Evolutionary conservation across 139 green algal species (phyloP), one percentile per base, ranked within the genome.

Genomic region (Micractinium sp.): DNA sequence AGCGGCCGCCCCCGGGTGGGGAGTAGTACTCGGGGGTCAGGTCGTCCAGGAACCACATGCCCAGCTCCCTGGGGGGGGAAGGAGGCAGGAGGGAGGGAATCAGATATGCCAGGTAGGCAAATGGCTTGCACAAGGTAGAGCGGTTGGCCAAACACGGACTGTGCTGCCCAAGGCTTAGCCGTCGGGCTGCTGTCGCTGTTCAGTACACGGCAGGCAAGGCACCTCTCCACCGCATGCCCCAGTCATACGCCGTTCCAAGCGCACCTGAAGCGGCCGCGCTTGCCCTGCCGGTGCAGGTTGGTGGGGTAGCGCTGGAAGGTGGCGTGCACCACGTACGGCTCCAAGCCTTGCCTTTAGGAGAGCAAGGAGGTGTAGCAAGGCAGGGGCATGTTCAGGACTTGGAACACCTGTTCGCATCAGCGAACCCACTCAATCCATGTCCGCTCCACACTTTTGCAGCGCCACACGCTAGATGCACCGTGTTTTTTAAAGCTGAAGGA

Each of bases 261-360:
- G 29, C 47, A 84, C 78, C 80, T 85, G 35, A 93, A 84, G 23
- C 92, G 87, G 25, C 90, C 69, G 19, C 90, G 74, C 89, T 95
- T 95, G 69, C 85, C 80, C 1, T 82, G 39, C 16, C n/a, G 31
- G 5, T 85, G 80, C 53, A 74, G 18, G 16, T 9, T 41, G 22
- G 29, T 47, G 5, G 80, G 53, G 53, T 53, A 79, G 41, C 80
- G 61, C 81, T 85, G 80, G 63, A 93, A 93, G 38, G 88, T 93
- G 36, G 90, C 90, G 53, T 93, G 90, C 29, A 93, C 78, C 29
- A 93, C 90, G 47, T 89, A 93, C 16, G 90, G 87, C 39, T 89
- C 63, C n/a, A 89, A 16, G 1, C 66, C 76, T 19, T 61, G 33
- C 83, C 74, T 75, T 53, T 33, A 67, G 73, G 22, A 81, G 41